Percentiles rank a stretch among this genome's conserved stretches.
Conservation (phyloP, 768 basidiomycete species). For the Macrolepiota fuliginosa region DNA sequence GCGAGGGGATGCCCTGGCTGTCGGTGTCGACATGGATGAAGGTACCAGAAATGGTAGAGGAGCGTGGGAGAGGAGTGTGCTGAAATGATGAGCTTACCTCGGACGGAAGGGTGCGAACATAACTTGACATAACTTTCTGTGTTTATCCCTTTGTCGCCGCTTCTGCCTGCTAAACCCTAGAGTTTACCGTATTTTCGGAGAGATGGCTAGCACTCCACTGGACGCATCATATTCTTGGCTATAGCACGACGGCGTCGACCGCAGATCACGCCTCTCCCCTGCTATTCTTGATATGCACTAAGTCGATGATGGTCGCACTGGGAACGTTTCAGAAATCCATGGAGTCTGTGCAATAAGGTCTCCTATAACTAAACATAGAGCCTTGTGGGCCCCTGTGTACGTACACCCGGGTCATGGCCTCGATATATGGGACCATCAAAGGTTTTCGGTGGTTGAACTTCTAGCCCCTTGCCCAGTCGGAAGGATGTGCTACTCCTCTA, state of each 20-base stretch:
- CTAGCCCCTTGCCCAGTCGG: neutral
- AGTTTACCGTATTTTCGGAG: neutral
- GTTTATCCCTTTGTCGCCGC: neutral
- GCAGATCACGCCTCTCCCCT: neutral
- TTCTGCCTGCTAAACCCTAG: neutral
- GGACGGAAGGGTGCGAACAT: neutral
- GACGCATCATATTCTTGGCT: neutral
- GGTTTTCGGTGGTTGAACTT: neutral
- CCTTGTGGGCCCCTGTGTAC: neutral
- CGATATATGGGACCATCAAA: neutral
- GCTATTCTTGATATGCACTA: neutral
- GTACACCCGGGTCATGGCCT: neutral
- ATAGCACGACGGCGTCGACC: neutral
- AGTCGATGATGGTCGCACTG: neutral
- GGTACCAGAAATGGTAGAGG: neutral
- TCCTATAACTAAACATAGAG: slow-evolving; percentile 4
- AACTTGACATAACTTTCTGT: neutral
- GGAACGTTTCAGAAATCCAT: slow-evolving; percentile 4
- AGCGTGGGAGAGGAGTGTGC: slow-evolving; percentile 10
- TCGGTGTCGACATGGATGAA: slow-evolving; percentile 13
- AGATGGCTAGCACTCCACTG: neutral
- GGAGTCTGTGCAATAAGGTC: neutral
- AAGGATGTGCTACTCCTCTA: neutral
- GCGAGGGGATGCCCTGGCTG: slow-evolving; percentile 27
- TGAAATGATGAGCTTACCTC: slow-evolving; percentile 1